Percentiles rank a stretch among this genome's conserved stretches.
These are phyloP conservation scores for Aspergillus sp. DNA, from an alignment of 2,329 filamentous ascomycete species.

Conservation along the genomic window DNA sequence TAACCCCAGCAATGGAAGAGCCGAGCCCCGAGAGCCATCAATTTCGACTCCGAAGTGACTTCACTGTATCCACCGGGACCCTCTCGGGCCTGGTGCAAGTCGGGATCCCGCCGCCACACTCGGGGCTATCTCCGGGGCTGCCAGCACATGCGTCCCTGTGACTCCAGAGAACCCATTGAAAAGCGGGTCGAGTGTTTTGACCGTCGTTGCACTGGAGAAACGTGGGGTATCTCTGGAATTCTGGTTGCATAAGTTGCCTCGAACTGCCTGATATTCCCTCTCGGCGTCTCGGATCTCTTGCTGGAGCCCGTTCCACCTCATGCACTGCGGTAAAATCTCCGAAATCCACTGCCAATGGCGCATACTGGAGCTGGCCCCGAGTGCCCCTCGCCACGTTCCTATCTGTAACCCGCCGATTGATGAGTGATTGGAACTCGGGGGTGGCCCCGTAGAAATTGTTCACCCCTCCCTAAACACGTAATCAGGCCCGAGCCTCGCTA, in stretches of 20 bases:
- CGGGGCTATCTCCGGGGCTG: constrained; percentile 1
- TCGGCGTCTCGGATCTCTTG: neutral
- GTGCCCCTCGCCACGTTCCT: neutral
- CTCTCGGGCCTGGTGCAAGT: neutral
- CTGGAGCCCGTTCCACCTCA: neutral
- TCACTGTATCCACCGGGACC: neutral
- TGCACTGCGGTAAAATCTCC: neutral
- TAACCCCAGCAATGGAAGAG: neutral
- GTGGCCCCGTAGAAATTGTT: neutral
- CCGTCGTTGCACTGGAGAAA: neutral
- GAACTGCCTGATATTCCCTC: neutral
- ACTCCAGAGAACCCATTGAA: neutral
- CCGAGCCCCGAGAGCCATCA: neutral
- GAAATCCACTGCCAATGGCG: neutral
- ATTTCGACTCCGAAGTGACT: neutral
- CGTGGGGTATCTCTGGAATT: neutral
- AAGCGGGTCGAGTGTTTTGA: neutral
- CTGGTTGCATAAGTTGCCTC: neutral
- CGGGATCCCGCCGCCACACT: neutral
- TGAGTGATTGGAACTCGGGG: neutral
- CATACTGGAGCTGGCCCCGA: neutral
- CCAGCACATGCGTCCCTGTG: neutral
- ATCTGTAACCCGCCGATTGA: neutral
- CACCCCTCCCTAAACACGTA: neutral
- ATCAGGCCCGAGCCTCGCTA: neutral